Conservation (phyloP, 805 yeast genomes). For the Blastobotrys chiropterorum region DNA sequence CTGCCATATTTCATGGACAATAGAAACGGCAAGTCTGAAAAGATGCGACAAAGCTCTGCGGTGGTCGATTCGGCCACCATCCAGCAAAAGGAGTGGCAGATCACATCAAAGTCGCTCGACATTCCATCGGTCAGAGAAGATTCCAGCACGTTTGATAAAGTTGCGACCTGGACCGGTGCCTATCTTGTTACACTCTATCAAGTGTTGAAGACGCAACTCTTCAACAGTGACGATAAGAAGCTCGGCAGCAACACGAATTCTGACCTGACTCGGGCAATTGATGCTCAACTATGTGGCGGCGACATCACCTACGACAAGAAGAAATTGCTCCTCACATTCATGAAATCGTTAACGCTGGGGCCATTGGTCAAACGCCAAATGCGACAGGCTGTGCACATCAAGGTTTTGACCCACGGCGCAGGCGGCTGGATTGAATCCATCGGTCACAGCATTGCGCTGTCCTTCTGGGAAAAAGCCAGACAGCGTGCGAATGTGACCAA, state of each 20-base stretch:
- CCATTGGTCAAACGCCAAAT: constrained; percentile 22
- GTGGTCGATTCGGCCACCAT: constrained; percentile 1
- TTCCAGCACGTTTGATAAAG: no score
- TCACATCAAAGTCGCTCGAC: constrained; percentile 21
- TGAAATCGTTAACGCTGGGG: constrained; percentile 22
- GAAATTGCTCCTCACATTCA: constrained; percentile 25
- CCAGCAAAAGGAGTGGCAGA: constrained; percentile 20
- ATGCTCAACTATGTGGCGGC: constrained; percentile 35
- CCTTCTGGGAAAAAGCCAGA: constrained; percentile 26
- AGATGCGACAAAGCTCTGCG: no score
- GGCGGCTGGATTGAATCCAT: no score
- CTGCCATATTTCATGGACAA: constrained; percentile 21
- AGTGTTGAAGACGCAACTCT: no score
- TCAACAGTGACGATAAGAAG: no score
- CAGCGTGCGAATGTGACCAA: constrained; percentile 12
- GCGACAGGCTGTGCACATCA: constrained; percentile 29
- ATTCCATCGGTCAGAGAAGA: constrained; percentile 21
- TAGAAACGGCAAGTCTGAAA: constrained; percentile 1
- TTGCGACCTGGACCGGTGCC: no score
- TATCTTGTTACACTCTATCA: no score
- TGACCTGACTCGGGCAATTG: constrained; percentile 28
- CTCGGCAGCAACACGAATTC: no score
- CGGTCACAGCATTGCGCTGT: constrained; percentile 9
- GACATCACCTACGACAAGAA: constrained; percentile 23
- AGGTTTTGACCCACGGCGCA: constrained; percentile 20